A percentile compares a stretch with the other conserved stretches of the same genome.
Conservation (phyloP, 345 rosid species). For the Brassica incana region DNA sequence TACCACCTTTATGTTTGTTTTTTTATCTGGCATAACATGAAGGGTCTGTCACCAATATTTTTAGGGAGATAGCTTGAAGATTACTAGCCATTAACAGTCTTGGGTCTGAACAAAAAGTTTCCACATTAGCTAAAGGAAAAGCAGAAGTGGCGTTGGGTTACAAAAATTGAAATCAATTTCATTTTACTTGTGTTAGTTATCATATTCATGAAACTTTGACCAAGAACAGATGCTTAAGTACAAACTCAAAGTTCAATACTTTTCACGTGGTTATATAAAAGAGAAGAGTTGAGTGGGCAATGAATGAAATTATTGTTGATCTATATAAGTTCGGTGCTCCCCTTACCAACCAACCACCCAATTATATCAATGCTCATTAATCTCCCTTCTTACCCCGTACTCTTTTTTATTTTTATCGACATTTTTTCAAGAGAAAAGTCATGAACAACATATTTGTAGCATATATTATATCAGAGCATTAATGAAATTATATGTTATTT, state of each 20-base stretch:
- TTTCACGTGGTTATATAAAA: not conserved
- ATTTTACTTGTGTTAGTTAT: not conserved
- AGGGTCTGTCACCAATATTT: too few species aligned
- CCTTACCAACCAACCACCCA: not conserved
- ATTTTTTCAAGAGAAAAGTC: not conserved
- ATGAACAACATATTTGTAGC: not conserved
- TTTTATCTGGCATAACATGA: too few species aligned
- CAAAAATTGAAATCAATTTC: too few species aligned
- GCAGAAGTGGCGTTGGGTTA: not conserved
- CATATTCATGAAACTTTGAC: not conserved
- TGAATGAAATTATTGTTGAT: not conserved
- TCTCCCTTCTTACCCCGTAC: not conserved
- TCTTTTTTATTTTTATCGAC: not conserved
- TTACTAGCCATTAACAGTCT: too few species aligned
- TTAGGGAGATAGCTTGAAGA: too few species aligned
- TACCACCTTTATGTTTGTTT: too few species aligned
- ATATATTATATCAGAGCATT: not conserved
- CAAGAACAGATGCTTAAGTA: not conserved
- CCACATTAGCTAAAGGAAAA: not conserved
- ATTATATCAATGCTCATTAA: not conserved
- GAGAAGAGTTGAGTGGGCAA: not conserved
- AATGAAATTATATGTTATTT: not conserved
- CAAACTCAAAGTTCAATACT: not conserved
- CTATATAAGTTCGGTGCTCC: not conserved
- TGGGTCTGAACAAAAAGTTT: constrained; percentile 5